These are phyloP conservation scores for Diversispora epigaea DNA, from an alignment of 192 early-diverging fungal genomes.

Conservation along the genomic window DNA sequence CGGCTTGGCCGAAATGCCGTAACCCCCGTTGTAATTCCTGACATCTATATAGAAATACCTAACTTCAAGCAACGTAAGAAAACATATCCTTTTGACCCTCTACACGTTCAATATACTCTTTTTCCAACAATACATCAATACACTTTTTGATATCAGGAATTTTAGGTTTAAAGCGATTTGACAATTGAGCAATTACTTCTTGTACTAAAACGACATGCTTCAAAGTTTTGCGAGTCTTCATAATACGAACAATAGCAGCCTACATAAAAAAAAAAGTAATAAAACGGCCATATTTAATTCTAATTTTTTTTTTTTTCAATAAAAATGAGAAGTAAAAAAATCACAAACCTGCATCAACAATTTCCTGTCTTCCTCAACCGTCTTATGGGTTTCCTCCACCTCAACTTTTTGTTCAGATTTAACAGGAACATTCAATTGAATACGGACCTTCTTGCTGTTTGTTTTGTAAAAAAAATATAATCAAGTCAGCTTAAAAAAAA, in stretches of 20 bases:
- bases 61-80: constrained; percentile 66
- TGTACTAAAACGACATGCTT: constrained; percentile 81
- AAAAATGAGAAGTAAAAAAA: neutral
- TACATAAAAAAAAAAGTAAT: neutral
- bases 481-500: neutral
- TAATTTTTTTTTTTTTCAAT: neutral
- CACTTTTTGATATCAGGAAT: constrained; percentile 93
- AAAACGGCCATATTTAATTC: no score
- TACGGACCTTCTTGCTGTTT: constrained; percentile 76
- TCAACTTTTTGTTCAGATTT: constrained; percentile 92
- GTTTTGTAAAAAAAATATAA: constrained; percentile 35
- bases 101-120: constrained; percentile 88
- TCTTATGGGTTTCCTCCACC: constrained; percentile 87
- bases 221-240: constrained; percentile 95
- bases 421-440: constrained; percentile 84
- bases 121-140: constrained; percentile 91
- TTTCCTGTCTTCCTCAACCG: constrained; percentile 90
- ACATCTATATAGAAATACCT: neutral
- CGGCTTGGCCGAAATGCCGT: no score
- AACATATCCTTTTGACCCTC: constrained; percentile 81
- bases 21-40: no score
- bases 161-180: constrained; percentile 86
- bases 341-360: constrained; percentile 80
- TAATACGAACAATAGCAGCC: constrained; percentile 98
- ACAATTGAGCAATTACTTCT: constrained; percentile 86